Evolutionary conservation across 2,329 filamentous ascomycete species (phyloP), one percentile per base, ranked within the genome.

Genomic region (Stemphylium beticola): DNA sequence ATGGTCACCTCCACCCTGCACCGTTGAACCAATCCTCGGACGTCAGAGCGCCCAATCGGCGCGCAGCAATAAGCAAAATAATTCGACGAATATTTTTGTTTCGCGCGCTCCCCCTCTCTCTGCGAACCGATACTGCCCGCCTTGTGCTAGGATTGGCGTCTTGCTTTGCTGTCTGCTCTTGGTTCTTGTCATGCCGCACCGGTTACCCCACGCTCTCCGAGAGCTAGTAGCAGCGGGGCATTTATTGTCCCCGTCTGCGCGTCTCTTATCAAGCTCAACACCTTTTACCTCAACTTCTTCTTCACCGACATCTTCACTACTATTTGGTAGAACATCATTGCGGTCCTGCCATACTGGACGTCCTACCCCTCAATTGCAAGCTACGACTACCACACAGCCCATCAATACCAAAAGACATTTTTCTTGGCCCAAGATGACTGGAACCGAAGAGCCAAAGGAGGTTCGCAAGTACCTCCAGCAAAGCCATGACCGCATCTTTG

Each of bases 401-500:
- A 50, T 41, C 18, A 38, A 33, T 20, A 34, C 41, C 20, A 55
- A 55, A 40, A 29, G 53, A 43, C 49, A 55, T 18, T 55, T 52
- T 38, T 55, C 53, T 7, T 55, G 53, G 53, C 53, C 53, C 24
- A 57, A 18, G 17, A 72, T 71, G 68, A 61, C 67, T 26, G 55
- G 52, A 42, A 60, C 63, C 15, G 56, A 63, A 54, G 58, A 57
- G 5, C 36, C 55, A 36, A 58, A 67, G 53, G 67, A 69, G 59
- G 62, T 74, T 22, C 61, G 61, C 55, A 74, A 70, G 59, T 88
- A 88, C 71, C 82, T 88, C 56, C 76, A 83, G 76, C 79, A 87
- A 77, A 82, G 80, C 65, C 87, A 90, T 74, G 84, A 88, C 67
- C 81, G 82, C 55, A 83, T 90, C 67, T 90, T 91, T 65, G 83